These are phyloP conservation scores for Exophiala bonariae DNA, from an alignment of 2,329 filamentous ascomycete species.

Conservation along the genomic window DNA sequence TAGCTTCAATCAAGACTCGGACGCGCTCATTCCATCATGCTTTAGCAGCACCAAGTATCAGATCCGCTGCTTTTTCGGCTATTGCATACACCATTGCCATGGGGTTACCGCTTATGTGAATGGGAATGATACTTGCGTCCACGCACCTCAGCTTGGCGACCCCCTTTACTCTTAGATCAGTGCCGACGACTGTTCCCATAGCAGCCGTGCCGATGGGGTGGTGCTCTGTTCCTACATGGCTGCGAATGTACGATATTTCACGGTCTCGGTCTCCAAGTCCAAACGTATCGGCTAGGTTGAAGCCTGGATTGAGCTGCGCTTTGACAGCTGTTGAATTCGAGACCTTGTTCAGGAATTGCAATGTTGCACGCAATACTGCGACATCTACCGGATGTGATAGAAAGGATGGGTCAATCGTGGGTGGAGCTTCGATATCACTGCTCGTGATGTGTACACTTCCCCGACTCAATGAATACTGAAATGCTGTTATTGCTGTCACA, in stretches of 20 bases:
- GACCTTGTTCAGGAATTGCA: constrained; percentile 12
- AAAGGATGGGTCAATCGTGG: constrained; percentile 46
- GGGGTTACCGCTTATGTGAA: constrained; percentile 31
- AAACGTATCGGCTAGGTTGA: neutral
- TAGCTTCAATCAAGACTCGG: too few species aligned
- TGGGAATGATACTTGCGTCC: constrained; percentile 23
- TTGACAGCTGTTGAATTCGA: neutral
- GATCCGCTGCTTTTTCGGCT: constrained; percentile 34
- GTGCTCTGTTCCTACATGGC: constrained; percentile 4
- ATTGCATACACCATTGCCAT: constrained; percentile 32
- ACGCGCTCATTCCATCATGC: too few species aligned
- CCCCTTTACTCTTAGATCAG: neutral
- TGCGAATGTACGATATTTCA: constrained; percentile 1
- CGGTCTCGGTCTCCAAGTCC: constrained; percentile 1
- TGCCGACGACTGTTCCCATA: neutral
- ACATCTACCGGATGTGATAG: constrained; percentile 43
- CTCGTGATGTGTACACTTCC: constrained; percentile 48
- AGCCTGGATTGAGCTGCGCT: constrained; percentile 1
- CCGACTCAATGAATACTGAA: constrained; percentile 46
- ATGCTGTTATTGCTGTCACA: constrained; percentile 5
- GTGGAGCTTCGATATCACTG: constrained; percentile 32
- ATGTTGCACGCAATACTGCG: constrained; percentile 35
- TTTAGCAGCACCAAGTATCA: constrained; percentile 13
- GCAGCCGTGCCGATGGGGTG: constrained; percentile 1
- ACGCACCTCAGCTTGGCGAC: neutral